Evolutionary conservation across 2,329 filamentous ascomycete species (phyloP).

Genomic region (Ceratocystis alfenasii): DNA sequence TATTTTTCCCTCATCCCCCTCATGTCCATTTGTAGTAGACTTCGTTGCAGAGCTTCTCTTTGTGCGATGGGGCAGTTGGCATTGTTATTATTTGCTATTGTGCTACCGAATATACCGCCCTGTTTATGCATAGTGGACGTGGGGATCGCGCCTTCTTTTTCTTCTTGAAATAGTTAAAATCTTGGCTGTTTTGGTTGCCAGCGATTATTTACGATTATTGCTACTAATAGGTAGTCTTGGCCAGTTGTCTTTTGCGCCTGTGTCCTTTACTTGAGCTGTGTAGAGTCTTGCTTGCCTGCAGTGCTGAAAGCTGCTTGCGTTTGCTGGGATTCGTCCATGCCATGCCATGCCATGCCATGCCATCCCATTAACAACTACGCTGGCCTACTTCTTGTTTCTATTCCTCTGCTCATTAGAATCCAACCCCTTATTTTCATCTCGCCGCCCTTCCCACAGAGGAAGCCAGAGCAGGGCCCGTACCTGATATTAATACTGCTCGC

Average conservation of each 20-base stretch:
- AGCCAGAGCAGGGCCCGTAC: background rate
- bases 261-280: no score
- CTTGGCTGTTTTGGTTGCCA: no score
- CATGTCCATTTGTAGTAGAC: no score
- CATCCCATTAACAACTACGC: background rate
- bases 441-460: background rate
- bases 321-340: background rate
- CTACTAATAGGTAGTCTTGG: no score
- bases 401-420: background rate
- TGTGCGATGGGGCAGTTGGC: no score
- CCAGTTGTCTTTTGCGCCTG: no score
- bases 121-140: background rate
- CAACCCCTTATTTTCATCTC: background rate
- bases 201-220: no score
- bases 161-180: no score
- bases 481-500: background rate
- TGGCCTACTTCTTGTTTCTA: background rate
- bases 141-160: background rate
- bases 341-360: background rate
- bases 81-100: background rate
- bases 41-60: no score
- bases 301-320: background rate
- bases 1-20: background rate
- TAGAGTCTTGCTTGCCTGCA: no score
- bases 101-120: background rate